These are phyloP conservation scores for Cyclospora cayetanensis DNA, from an alignment of 169 alveolate species.

Conservation along the genomic window DNA sequence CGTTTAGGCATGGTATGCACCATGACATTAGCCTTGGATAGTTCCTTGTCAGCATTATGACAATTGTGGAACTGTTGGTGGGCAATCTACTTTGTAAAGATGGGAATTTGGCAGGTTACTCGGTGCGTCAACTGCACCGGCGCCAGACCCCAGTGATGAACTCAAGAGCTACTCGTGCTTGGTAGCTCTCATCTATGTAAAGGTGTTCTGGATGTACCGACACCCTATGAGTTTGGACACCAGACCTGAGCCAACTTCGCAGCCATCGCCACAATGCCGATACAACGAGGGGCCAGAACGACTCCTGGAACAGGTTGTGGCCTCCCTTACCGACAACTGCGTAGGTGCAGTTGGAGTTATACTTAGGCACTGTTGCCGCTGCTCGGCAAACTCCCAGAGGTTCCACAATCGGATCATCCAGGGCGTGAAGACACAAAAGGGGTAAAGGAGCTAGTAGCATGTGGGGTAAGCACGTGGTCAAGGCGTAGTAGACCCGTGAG, in stretches of 20 bases:
- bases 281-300: not conserved
- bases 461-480: not conserved
- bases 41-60: too few relatives aligned
- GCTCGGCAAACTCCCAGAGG: not conserved
- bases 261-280: not conserved
- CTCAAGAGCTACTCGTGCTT: constrained; percentile 39
- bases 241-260: not conserved
- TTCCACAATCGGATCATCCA: constrained; percentile 44
- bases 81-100: too few relatives aligned
- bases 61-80: too few relatives aligned
- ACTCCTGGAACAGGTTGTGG: constrained; percentile 6
- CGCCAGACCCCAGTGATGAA: constrained; percentile 26
- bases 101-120: too few relatives aligned
- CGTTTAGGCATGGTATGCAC: too few relatives aligned
- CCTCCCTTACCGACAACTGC: constrained; percentile 19
- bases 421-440: constrained; percentile 45
- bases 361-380: constrained; percentile 38
- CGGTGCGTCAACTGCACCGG: not conserved
- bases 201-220: not conserved
- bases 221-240: not conserved
- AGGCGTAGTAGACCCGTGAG: constrained; percentile 20
- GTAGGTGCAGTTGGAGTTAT: constrained; percentile 38
- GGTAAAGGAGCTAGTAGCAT: constrained; percentile 48
- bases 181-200: constrained; percentile 2
- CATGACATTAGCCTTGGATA: too few relatives aligned